Evolutionary conservation across 495 filamentous ascomycete species (phyloP).

Genomic region (Aspergillus diversus): DNA sequence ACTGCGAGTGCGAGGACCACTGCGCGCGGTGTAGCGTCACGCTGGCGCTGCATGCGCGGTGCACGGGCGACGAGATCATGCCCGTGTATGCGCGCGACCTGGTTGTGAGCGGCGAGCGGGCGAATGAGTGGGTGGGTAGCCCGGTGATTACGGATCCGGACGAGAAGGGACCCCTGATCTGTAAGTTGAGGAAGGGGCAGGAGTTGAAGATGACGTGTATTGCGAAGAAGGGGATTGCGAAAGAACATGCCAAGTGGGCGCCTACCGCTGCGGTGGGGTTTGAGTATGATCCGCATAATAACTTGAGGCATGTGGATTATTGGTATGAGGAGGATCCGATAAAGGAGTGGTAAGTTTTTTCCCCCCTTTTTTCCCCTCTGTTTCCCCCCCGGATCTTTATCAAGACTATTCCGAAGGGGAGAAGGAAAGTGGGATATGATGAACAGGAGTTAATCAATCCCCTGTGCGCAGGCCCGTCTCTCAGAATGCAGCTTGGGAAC

Average conservation of each 20-base stretch:
- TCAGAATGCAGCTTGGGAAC: slow-evolving; percentile 83
- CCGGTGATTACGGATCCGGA: slow-evolving; percentile 85
- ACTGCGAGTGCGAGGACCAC: slow-evolving; percentile 93
- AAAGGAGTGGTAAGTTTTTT: slow-evolving; percentile 79
- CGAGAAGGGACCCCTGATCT: slow-evolving; percentile 77
- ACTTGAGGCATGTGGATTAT: slow-evolving; percentile 81
- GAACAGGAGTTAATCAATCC: slow-evolving; percentile 3
- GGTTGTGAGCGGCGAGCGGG: slow-evolving; percentile 60
- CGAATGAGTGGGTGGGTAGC: slow-evolving; percentile 76
- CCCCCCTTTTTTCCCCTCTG: not conserved
- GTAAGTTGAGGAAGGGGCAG: slow-evolving; percentile 85
- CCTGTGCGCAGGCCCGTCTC: slow-evolving; percentile 70
- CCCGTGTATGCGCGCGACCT: slow-evolving; percentile 89
- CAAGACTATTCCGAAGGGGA: not conserved
- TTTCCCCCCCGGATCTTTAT: not conserved
- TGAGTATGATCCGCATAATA: slow-evolving; percentile 97
- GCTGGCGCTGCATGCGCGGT: slow-evolving; percentile 79
- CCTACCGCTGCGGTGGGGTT: slow-evolving; percentile 91
- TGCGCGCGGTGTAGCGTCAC: slow-evolving; percentile 89
- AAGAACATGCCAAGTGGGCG: slow-evolving; percentile 98
- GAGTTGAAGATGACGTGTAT: slow-evolving; percentile 87
- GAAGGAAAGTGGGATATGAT: not conserved
- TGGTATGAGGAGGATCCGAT: slow-evolving; percentile 90
- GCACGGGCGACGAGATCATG: slow-evolving; percentile 81
- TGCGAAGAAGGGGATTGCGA: slow-evolving; percentile 97